Evolutionary conservation across 305 asterid species (phyloP).

Genomic region (Fraxinus greggii): DNA sequence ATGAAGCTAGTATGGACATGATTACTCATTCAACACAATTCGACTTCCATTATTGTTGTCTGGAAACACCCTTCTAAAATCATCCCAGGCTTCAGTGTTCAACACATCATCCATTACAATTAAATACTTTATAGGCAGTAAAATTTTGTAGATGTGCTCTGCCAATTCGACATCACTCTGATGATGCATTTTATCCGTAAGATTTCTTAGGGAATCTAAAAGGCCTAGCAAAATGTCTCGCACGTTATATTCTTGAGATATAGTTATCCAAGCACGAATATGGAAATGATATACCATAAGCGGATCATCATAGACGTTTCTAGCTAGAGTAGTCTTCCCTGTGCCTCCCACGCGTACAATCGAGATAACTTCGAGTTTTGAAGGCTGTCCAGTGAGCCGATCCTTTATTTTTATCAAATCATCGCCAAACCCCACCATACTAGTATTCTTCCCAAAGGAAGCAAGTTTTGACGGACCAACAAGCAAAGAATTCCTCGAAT

Average conservation of each 20-base stretch:
- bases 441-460: not conserved
- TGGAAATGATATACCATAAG: not conserved
- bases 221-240: not conserved
- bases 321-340: slow-evolving; percentile 22
- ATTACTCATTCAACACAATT: slow-evolving; percentile 3
- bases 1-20: no score
- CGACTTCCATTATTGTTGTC: slow-evolving; percentile 8
- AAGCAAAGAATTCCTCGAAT: not conserved
- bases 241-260: not conserved
- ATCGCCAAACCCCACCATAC: not conserved
- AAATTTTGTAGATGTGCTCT: not conserved
- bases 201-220: not conserved
- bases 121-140: slow-evolving; percentile 12
- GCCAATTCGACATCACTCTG: slow-evolving; percentile 7
- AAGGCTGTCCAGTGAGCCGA: not conserved
- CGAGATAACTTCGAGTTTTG: not conserved
- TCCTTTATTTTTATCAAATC: not conserved
- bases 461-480: not conserved
- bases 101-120: slow-evolving; percentile 26
- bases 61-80: not conserved
- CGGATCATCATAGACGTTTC: not conserved
- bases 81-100: slow-evolving; percentile 12
- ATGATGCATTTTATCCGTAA: not conserved
- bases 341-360: not conserved
- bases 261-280: slow-evolving; percentile 15